Conservation (phyloP, 2,329 filamentous ascomycete species). For the Nothomitra cinnamomea region DNA sequence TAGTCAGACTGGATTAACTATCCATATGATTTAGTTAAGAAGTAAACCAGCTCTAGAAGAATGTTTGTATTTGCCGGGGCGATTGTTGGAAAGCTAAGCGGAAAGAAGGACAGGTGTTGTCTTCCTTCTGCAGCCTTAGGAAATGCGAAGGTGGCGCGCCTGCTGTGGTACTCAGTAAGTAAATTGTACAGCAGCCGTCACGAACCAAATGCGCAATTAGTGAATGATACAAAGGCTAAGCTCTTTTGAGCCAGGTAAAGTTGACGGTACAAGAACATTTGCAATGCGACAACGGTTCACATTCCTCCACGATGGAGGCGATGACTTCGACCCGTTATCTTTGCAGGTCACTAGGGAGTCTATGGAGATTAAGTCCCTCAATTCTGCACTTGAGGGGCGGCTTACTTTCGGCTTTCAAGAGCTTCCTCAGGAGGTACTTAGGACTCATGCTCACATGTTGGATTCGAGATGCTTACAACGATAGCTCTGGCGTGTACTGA, state of each 20-base stretch:
- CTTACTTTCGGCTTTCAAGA: slow-evolving; percentile 58
- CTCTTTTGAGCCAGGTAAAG: neutral
- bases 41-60: neutral
- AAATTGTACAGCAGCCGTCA: neutral
- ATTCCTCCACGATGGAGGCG: slow-evolving; percentile 51
- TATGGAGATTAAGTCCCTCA: slow-evolving; percentile 40
- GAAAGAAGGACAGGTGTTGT: slow-evolving; percentile 1
- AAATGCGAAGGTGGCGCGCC: neutral
- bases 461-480: neutral
- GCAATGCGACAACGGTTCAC: slow-evolving; percentile 65
- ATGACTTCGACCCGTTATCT: slow-evolving; percentile 44
- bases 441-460: neutral
- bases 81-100: neutral
- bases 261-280: neutral
- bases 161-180: neutral
- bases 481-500: slow-evolving; percentile 44
- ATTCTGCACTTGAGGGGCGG: slow-evolving; percentile 61
- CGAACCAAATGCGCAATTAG: neutral
- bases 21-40: neutral
- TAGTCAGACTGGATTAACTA: neutral
- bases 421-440: slow-evolving; percentile 45
- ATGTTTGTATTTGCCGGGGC: neutral
- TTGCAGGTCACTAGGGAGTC: slow-evolving; percentile 38
- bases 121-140: neutral
- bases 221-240: neutral